phyloP scores from a whole-genome alignment of 1,284 basidiomycete genomes.

The Apiotrichum domesticum region DNA sequence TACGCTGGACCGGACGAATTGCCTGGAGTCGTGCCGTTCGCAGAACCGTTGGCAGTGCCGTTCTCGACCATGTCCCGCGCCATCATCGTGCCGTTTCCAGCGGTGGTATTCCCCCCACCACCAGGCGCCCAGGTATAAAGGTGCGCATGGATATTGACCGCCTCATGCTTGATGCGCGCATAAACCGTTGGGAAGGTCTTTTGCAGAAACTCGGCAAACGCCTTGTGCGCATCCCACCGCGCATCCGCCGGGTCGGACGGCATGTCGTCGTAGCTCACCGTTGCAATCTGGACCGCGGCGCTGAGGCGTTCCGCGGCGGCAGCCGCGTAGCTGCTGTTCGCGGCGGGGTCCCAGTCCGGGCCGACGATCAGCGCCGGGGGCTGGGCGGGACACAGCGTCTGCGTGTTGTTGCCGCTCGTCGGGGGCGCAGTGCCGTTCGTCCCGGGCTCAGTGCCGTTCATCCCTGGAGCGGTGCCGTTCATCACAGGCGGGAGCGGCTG shows the following conservation, averaged over 20 bases:
- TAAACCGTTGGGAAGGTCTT: slow-evolving; percentile 44
- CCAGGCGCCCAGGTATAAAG: slow-evolving; percentile 47
- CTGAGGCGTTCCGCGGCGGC: slow-evolving; percentile 38
- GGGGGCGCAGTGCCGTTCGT: no score
- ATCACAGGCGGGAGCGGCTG: no score
- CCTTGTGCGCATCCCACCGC: slow-evolving; percentile 40
- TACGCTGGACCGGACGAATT: slow-evolving; percentile 12
- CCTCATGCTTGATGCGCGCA: slow-evolving; percentile 40
- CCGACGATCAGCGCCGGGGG: slow-evolving; percentile 30
- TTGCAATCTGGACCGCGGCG: slow-evolving; percentile 42
- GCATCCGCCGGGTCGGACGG: slow-evolving; percentile 35
- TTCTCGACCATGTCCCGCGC: slow-evolving; percentile 25
- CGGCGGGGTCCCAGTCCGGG: slow-evolving; percentile 32
- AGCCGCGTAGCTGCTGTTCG: slow-evolving; percentile 31
- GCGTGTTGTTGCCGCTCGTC: no score
- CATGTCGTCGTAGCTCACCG: slow-evolving; percentile 48
- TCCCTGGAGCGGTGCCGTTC: no score
- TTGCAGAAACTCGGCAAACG: slow-evolving; percentile 45
- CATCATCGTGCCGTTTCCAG: no score
- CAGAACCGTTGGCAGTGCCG: slow-evolving; percentile 24
- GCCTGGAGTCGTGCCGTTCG: no score
- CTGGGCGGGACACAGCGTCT: slow-evolving; percentile 30
- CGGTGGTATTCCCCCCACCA: not conserved
- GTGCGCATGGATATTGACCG: slow-evolving; percentile 47
- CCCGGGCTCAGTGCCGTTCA: no score